Base-by-base conservation (phyloP, 345 rosid species). In the Firmiana major region DNA sequence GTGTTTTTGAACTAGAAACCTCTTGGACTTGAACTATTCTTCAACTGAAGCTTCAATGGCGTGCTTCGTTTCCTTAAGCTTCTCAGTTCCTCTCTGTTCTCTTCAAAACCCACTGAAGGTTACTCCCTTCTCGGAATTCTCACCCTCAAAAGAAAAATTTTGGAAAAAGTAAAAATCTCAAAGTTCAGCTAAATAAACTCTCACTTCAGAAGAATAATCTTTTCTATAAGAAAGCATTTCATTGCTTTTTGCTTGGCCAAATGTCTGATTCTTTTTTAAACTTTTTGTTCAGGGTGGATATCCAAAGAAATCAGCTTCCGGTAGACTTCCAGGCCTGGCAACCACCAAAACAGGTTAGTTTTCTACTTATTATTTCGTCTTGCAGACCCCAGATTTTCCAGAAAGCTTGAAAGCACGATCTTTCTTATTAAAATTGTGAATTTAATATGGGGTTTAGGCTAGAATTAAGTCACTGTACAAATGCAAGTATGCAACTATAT, bases 31-130 rank as follows among this genome's bases (percentile, higher is more conserved):
- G 11, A 6, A 45, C 7, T 38, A 9, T 22, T 26, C 59, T 73
- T 24, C 24, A 5, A 24, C 36, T 22, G 64, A 42, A 40, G 54
- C 38, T 57, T 58, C 40, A 40, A 74, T 62, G 78, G 78, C 49
- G 62, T 28, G 71, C 71, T 74, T 59, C 42, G 38, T 59, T 49
- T 75, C 78, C 31, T 4, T 63, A 13, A 75, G 70, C 78, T 28
- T 63, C 71, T 63, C 78, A 13, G 12, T 31, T 75, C 71, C 57
- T 63, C 60, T 31, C 6, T 31, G 71, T 63, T 46, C 71, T 46
- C 9, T 43, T 24, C 77, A 28, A 45, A 43, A 16, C 48, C 59
- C 68, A 53, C 16, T 34, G 6, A 49, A 63, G 78, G 78, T 75
- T 46, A 75, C 40, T 38, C 40, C 40, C 40, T 38, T 6, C 40